A percentile compares a stretch with the other conserved stretches of the same genome.
These are phyloP conservation scores for Aspergillus avenaceus DNA, from an alignment of 495 filamentous ascomycete species.

Conservation along the genomic window DNA sequence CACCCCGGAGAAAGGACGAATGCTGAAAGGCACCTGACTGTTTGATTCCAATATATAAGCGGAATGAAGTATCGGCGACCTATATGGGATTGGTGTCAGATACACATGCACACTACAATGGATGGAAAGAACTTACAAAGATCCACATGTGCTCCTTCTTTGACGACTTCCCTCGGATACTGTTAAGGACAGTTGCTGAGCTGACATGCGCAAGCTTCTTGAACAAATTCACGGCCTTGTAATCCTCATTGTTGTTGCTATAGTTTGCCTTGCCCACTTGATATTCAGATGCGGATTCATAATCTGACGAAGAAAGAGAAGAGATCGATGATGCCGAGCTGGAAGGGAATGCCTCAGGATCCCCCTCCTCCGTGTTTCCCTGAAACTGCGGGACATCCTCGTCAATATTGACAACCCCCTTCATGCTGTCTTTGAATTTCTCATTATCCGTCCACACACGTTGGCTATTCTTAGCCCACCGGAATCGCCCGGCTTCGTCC, in stretches of 20 bases:
- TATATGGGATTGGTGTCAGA: conserved; percentile 4
- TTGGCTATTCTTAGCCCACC: conserved; percentile 76
- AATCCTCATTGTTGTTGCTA: conserved; percentile 46
- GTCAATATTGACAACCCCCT: conserved; percentile 67
- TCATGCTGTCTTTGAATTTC: conserved; percentile 73
- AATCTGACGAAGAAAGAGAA: conserved; percentile 7
- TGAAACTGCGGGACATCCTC: conserved; percentile 53
- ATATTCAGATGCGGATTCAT: not conserved
- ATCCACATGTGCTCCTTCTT: conserved; percentile 86
- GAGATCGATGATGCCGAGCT: conserved; percentile 9
- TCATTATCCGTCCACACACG: conserved; percentile 66
- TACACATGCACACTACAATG: not conserved
- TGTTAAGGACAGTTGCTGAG: conserved; percentile 64
- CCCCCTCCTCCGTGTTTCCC: conserved; percentile 12
- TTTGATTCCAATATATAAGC: conserved; percentile 89
- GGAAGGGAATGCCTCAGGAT: not conserved
- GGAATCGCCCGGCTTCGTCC: conserved; percentile 61
- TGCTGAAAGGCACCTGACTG: conserved; percentile 87
- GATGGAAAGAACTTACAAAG: conserved; percentile 49
- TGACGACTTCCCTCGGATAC: conserved; percentile 64
- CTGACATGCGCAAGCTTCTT: conserved; percentile 66
- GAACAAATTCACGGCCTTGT: conserved; percentile 51
- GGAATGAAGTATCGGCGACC: conserved; percentile 72
- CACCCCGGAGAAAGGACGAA: conserved; percentile 79
- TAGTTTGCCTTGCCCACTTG: conserved; percentile 30